Evolutionary conservation across 1,284 basidiomycete species (phyloP).

Genomic region (Malassezia slooffiae): DNA sequence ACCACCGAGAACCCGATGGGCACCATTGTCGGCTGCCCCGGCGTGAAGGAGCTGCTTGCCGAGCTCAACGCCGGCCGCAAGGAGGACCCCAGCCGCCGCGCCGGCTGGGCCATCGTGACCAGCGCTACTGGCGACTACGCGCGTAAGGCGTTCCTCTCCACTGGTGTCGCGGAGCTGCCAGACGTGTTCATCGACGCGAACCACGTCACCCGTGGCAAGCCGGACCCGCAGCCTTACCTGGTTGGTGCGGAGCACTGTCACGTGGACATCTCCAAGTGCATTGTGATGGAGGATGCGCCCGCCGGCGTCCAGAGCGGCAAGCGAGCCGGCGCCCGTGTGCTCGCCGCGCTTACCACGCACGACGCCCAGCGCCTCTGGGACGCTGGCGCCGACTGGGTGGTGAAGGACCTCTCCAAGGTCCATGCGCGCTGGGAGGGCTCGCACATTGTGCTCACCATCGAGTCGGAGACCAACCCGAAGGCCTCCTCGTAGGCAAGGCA

Average conservation of each 20-base stretch:
- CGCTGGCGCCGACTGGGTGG: slow-evolving; percentile 37
- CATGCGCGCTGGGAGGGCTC: slow-evolving; percentile 33
- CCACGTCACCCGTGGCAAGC: slow-evolving; percentile 36
- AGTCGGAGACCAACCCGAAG: slow-evolving; percentile 24
- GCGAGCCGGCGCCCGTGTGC: slow-evolving; percentile 34
- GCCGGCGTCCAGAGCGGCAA: slow-evolving; percentile 37
- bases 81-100: slow-evolving; percentile 10
- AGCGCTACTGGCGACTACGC: slow-evolving; percentile 44
- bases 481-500: too few species aligned
- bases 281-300: slow-evolving; percentile 45
- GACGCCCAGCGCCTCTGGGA: slow-evolving; percentile 29
- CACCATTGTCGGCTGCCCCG: slow-evolving; percentile 40
- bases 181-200: slow-evolving; percentile 38
- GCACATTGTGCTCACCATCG: slow-evolving; percentile 26
- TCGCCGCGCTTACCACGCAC: slow-evolving; percentile 39
- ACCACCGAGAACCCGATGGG: slow-evolving; percentile 18
- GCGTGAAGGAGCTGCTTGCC: slow-evolving; percentile 29
- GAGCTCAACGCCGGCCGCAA: slow-evolving; percentile 23
- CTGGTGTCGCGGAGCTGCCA: slow-evolving; percentile 22
- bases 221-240: slow-evolving; percentile 42
- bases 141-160: slow-evolving; percentile 29
- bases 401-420: slow-evolving; percentile 35
- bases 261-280: slow-evolving; percentile 27
- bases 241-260: slow-evolving; percentile 28
- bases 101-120: slow-evolving; percentile 46